Evolutionary conservation across 2,329 filamentous ascomycete genomes (phyloP), one percentile per base, ranked within the genome.

Genomic region (Diplodia seriata): DNA sequence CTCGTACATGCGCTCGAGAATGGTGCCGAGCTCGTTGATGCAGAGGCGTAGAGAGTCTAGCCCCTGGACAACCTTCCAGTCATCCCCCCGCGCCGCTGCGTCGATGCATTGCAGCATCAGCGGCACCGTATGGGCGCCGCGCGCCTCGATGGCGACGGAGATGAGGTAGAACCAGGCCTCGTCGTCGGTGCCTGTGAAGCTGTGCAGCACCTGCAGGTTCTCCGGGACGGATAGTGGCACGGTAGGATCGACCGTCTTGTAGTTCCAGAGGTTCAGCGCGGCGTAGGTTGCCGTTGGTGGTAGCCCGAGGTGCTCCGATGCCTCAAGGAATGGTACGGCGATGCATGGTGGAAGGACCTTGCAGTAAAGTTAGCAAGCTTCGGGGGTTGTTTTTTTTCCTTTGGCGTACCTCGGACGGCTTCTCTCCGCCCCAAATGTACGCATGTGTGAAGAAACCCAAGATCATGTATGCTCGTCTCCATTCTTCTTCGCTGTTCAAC

Each of bases 401-500:
- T 47, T 5, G 5, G 65, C 80, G 73, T 73, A 92, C 91, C 80
- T 94, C 88, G 69, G 86, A 85, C 9, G 91, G 89, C 65, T 82
- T 84, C 26, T 89, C 85, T 5, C 90, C 90, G 57, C 91, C 90
- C 92, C 92, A 96, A 15, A 95, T 87, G 76, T 94, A 93, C 9
- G 86, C 89, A 76, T 96, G 91, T 0, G 91, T 84, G 61, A 94
- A 83, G 71, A 93, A 91, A 0, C 85, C 85, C 55, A 95, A 80
- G 11, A 94, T 83, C 0, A 88, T 83, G 76, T 93, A 94, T 33
- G 91, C 91, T 73, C 91, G 86, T 76, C 91, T 88, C 93, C 93
- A 96, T 85, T 97, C 92, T 69, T 89, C 84, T 72, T 93, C 91
- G 71, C 89, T 87, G 79, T 89, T 86, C 73, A 97, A 86, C 76